Evolutionary conservation across 2,329 filamentous ascomycete species (phyloP).

Genomic region (Trichoderma arundinaceum): DNA sequence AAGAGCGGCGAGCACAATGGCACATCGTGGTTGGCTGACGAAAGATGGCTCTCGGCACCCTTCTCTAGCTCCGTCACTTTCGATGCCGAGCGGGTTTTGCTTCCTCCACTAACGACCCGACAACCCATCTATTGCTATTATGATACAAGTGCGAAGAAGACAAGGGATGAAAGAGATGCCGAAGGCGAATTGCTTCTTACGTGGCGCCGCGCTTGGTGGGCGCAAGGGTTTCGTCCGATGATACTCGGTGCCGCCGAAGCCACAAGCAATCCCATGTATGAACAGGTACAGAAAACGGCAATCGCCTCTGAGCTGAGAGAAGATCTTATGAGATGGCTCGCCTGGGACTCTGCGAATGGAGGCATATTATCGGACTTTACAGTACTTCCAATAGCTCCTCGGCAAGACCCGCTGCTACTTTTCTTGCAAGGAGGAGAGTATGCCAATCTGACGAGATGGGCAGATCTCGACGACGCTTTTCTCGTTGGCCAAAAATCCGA

Average conservation of each 20-base stretch:
- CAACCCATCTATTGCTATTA: conserved; percentile 91
- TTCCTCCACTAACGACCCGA: conserved; percentile 75
- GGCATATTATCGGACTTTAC: conserved; percentile 80
- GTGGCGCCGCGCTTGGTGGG: conserved; percentile 96
- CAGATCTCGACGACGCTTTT: conserved; percentile 71
- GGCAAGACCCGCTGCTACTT: conserved; percentile 72
- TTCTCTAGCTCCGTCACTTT: conserved; percentile 82
- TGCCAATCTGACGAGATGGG: conserved; percentile 74
- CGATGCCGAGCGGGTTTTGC: conserved; percentile 81
- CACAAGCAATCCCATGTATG: conserved; percentile 79
- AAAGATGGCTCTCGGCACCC: conserved; percentile 82
- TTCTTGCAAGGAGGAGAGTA: conserved; percentile 79
- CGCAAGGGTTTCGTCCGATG: conserved; percentile 85
- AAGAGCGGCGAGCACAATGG: conserved; percentile 79
- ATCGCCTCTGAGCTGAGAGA: conserved; percentile 66
- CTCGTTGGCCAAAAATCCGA: conserved; percentile 72
- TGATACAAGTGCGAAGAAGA: conserved; percentile 68
- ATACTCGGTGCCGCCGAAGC: conserved; percentile 82
- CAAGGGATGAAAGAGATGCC: conserved; percentile 68
- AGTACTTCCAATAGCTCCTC: conserved; percentile 81
- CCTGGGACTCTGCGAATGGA: conserved; percentile 89
- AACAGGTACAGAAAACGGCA: conserved; percentile 67
- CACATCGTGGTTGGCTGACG: conserved; percentile 85
- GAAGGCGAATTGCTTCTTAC: conserved; percentile 80
- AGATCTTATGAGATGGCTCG: conserved; percentile 84